These are phyloP conservation scores for Colletotrichum scovillei DNA, from an alignment of 2,329 filamentous ascomycete genomes.

Conservation along the genomic window DNA sequence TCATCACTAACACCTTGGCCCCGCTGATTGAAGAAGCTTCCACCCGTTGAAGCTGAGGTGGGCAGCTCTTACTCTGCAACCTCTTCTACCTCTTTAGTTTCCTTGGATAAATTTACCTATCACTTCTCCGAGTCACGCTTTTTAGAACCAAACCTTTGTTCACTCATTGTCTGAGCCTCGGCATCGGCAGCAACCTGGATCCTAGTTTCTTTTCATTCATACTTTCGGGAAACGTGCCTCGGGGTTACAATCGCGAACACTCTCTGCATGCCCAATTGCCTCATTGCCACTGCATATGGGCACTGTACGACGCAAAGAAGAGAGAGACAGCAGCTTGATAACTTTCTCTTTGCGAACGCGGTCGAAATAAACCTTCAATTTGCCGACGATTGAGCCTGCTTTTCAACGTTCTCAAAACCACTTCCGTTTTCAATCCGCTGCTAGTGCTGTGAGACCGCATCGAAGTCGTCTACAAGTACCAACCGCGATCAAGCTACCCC, in stretches of 20 bases:
- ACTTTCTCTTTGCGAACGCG: background rate
- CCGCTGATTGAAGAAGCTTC: conserved; percentile 13
- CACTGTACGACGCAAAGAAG: background rate
- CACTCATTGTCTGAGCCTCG: background rate
- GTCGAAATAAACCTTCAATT: background rate
- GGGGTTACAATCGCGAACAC: background rate
- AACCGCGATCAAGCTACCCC: conserved; percentile 23
- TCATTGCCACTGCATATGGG: conserved; percentile 7
- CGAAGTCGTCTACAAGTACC: conserved; percentile 1
- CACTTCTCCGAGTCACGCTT: conserved; percentile 2
- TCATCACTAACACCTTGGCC: conserved; percentile 26
- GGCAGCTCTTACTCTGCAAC: background rate
- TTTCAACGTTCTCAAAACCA: background rate
- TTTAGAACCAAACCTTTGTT: background rate
- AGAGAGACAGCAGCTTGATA: background rate
- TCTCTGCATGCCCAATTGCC: background rate
- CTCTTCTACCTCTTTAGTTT: background rate
- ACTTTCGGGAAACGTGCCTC: background rate
- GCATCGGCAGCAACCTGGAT: conserved; percentile 7
- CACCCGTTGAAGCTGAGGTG: background rate
- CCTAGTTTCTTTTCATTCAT: background rate
- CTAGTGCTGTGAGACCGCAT: background rate
- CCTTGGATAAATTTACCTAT: background rate
- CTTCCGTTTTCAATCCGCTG: background rate
- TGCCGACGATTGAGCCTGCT: conserved; percentile 5